phyloP scores from a whole-genome alignment of 352 stramenopile genomes.

The Phytophthora megakarya region DNA sequence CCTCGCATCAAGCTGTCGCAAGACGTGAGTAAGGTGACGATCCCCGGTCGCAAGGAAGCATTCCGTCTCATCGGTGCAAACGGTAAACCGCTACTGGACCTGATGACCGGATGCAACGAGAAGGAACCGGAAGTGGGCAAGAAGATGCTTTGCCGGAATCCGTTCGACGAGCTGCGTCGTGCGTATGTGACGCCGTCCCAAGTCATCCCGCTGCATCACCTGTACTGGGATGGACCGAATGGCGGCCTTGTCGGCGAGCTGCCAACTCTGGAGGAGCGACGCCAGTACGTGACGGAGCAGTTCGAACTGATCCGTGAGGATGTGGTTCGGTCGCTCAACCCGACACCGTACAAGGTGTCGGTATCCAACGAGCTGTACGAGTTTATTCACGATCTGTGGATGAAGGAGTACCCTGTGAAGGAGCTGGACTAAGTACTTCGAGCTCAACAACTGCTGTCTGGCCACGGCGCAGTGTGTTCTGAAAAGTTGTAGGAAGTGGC shows the following conservation, averaged over 20 bases:
- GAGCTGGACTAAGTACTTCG: slow-evolving; percentile 68
- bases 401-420: slow-evolving; percentile 87
- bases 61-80: slow-evolving; percentile 92
- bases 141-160: slow-evolving; percentile 94
- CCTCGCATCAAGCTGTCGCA: slow-evolving; percentile 98
- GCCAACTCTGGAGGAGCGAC: slow-evolving; percentile 78
- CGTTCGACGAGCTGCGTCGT: slow-evolving; percentile 95
- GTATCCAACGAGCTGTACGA: slow-evolving; percentile 87
- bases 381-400: slow-evolving; percentile 98
- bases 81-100: slow-evolving; percentile 87
- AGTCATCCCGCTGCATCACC: slow-evolving; percentile 89
- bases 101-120: slow-evolving; percentile 91
- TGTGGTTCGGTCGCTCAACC: slow-evolving; percentile 95
- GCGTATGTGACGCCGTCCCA: slow-evolving; percentile 92
- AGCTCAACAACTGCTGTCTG: slow-evolving; percentile 3
- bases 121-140: slow-evolving; percentile 78
- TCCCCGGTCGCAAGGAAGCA: slow-evolving; percentile 89
- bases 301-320: slow-evolving; percentile 94
- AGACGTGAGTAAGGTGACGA: slow-evolving; percentile 96
- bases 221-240: slow-evolving; percentile 92
- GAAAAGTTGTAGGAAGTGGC: slow-evolving; percentile 33
- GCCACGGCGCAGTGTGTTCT: slow-evolving; percentile 15
- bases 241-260: slow-evolving; percentile 69
- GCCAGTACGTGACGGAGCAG: slow-evolving; percentile 90
- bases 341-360: slow-evolving; percentile 95